Percentiles rank a stretch among this genome's conserved stretches.
phyloP scores from a whole-genome alignment of 345 rosid genomes.

The Citrus hindsii region DNA sequence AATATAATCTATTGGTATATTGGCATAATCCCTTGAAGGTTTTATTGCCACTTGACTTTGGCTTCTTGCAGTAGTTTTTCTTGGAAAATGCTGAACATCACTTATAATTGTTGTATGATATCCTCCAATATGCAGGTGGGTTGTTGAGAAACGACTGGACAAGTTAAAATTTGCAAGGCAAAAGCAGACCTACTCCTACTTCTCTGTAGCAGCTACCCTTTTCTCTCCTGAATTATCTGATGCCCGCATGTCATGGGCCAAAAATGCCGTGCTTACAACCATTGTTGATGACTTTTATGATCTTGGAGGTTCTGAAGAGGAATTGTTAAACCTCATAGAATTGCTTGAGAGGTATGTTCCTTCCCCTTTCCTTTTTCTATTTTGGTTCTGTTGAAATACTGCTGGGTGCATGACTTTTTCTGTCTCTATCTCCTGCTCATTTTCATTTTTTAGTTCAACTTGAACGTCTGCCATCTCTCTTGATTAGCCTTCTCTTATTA shows the following conservation, averaged over 20 bases:
- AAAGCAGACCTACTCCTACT: slow-evolving; percentile 74
- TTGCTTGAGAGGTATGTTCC: slow-evolving; percentile 57
- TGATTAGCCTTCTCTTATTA: slow-evolving; percentile 4
- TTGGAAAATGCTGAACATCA: neutral
- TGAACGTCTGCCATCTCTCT: neutral
- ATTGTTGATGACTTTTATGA: slow-evolving; percentile 89
- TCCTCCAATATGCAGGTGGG: slow-evolving; percentile 50
- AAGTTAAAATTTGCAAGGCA: slow-evolving; percentile 77
- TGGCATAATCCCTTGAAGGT: neutral
- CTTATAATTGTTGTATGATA: neutral
- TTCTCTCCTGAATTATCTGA: slow-evolving; percentile 62
- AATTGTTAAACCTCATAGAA: slow-evolving; percentile 57
- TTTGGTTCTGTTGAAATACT: neutral
- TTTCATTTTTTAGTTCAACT: neutral
- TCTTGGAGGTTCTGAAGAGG: slow-evolving; percentile 79
- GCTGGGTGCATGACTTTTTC: neutral
- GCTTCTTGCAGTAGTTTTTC: neutral
- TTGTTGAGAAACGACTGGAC: slow-evolving; percentile 57
- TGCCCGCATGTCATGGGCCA: slow-evolving; percentile 95
- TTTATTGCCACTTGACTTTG: neutral
- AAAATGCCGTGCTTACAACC: slow-evolving; percentile 80
- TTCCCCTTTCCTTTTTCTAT: slow-evolving; percentile 3
- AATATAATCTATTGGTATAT: neutral
- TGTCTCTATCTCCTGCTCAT: neutral
- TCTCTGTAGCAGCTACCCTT: slow-evolving; percentile 73